phyloP scores from a whole-genome alignment of 2,329 filamentous ascomycete genomes.

The Pezicula radicicola region DNA sequence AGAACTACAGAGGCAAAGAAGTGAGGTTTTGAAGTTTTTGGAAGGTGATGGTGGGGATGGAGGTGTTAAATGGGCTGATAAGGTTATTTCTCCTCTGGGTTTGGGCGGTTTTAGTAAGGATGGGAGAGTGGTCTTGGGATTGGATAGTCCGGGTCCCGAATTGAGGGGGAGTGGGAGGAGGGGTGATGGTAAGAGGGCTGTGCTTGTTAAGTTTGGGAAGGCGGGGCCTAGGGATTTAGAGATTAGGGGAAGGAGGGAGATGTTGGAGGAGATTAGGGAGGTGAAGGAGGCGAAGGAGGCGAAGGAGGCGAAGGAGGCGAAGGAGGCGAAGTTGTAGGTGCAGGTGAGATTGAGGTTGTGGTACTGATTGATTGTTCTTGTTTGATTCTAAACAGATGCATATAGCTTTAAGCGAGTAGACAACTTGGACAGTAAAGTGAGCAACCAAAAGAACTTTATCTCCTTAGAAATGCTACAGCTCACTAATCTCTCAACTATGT shows the following conservation, averaged over 20 bases:
- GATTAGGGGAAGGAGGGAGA: conserved; percentile 46
- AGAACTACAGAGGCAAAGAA: conserved; percentile 45
- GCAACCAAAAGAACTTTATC: no score
- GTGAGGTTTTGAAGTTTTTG: conserved; percentile 53
- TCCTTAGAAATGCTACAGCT: no score
- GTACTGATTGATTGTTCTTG: no score
- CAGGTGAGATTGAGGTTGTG: not conserved
- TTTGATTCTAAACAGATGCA: no score
- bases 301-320: no score
- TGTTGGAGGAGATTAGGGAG: conserved; percentile 42
- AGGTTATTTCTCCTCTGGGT: conserved; percentile 55
- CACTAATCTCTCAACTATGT: no score
- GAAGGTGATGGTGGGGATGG: conserved; percentile 36
- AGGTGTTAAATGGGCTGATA: conserved; percentile 48
- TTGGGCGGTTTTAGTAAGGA: conserved; percentile 48
- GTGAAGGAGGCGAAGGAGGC: conserved; percentile 22
- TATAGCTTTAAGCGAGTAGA: no score
- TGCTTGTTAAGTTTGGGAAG: conserved; percentile 51
- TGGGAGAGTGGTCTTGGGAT: conserved; percentile 46
- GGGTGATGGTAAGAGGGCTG: conserved; percentile 58
- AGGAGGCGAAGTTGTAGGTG: conserved; percentile 11
- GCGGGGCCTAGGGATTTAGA: conserved; percentile 51
- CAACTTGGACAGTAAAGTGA: no score
- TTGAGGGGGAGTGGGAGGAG: conserved; percentile 43
- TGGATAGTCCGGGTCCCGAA: conserved; percentile 58